Evolutionary conservation across 768 basidiomycete species (phyloP).

Genomic region (Psilocybe subaeruginosa): DNA sequence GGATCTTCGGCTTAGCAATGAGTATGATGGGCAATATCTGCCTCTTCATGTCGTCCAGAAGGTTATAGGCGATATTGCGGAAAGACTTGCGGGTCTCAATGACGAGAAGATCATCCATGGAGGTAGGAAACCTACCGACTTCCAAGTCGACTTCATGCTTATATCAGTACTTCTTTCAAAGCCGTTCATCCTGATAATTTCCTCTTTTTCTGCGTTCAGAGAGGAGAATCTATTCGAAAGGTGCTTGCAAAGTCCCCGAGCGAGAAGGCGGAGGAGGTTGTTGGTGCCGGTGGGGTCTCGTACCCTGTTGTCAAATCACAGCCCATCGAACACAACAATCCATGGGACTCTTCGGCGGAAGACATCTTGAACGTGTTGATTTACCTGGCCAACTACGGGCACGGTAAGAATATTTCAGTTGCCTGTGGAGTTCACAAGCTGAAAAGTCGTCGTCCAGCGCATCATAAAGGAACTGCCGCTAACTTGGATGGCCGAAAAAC

Average conservation of each 20-base stretch:
- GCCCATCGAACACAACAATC: conserved; percentile 6
- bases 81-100: not conserved
- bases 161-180: not conserved
- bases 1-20: conserved; percentile 11
- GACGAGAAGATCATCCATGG: conserved; percentile 12
- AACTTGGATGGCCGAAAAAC: not conserved
- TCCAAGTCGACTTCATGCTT: not conserved
- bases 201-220: conserved; percentile 5
- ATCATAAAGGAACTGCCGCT: not conserved
- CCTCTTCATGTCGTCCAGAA: conserved; percentile 17
- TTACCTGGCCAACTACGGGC: not conserved
- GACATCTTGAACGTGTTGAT: not conserved
- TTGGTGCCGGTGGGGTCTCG: not conserved
- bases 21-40: conserved; percentile 6
- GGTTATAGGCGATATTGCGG: conserved; percentile 8
- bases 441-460: not conserved
- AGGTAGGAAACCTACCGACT: conserved; percentile 3
- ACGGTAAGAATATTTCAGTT: not conserved
- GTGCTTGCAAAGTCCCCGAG: not conserved
- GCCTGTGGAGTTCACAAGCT: not conserved
- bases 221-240: not conserved
- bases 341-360: conserved; percentile 1
- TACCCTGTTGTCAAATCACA: conserved; percentile 14
- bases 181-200: conserved; percentile 16
- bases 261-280: conserved; percentile 1